Evolutionary conservation across 2,329 filamentous ascomycete species (phyloP), one percentile per base, ranked within the genome.

Genomic region (Penicillium sp.): DNA sequence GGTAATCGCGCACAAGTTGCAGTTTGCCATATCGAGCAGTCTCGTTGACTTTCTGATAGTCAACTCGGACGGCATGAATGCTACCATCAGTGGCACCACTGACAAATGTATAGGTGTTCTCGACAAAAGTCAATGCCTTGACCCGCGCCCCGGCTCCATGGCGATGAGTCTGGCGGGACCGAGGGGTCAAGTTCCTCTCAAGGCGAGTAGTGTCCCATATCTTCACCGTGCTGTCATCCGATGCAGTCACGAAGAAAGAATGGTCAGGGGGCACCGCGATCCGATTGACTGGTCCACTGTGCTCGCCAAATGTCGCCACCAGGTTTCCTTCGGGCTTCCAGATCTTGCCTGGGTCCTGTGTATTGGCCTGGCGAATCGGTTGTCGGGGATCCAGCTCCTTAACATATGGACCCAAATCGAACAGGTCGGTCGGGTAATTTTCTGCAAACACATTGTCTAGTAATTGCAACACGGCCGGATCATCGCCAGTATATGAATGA

Each of bases 131-230:
- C 15, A 98, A 66, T 10, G 87, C 83, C 19, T 87, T 82, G 2
- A 97, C 85, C 43, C 80, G 84, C 0, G 83, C 78, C 2, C 83
- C 84, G 1, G 78, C 68, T 0, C 77, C 78, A 54, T 96, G 87
- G 41, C 77, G 83, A 67, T 96, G 85, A 0, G 87, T 94, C 59
- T 94, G 87, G 15, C 91, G 79, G 18, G 93, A 89, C 29, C 89
- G 81, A 56, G 94, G 86, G 0, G 87, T 85, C 34, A 97, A 81
- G 60, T 96, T 97, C 30, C 89, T 84, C 67, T 98, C 93, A 5
- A 98, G 75, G 16, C 93, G 79, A 17, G 82, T 83, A 17, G 88
- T 85, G 67, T 98, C 93, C 93, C 93, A 98, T 4, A 98, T 78
- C 59, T 87, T 94, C 41, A 96, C 87, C 5, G 79, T 81, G 2